Conservation (phyloP, 208 protist genomes). For the Naegleria gruberi region DNA sequence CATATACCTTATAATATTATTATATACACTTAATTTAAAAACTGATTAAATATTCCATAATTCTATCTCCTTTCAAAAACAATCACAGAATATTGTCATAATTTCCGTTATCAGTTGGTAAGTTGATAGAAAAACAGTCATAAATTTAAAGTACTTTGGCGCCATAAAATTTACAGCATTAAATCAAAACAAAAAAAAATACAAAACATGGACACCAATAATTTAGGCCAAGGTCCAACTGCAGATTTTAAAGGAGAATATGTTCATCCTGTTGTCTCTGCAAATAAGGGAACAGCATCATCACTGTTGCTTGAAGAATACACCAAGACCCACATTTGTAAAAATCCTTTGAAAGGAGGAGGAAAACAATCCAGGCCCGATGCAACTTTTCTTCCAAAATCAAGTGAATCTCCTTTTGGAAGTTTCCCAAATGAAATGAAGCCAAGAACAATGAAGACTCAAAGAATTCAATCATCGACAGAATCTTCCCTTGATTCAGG, state of each 20-base stretch:
- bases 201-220: too few species aligned
- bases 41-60: too few species aligned
- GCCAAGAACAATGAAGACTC: neutral
- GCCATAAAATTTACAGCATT: too few species aligned
- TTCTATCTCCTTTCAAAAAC: too few species aligned
- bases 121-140: too few species aligned
- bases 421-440: constrained; percentile 43
- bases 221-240: too few species aligned
- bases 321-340: neutral
- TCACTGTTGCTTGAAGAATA: constrained; percentile 11
- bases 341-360: neutral
- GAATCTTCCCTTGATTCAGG: neutral
- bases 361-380: neutral
- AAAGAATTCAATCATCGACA: neutral
- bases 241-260: neutral
- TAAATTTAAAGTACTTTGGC: too few species aligned
- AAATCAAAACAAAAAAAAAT: too few species aligned
- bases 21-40: too few species aligned
- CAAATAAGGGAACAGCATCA: neutral
- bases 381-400: constrained; percentile 56
- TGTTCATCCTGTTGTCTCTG: neutral
- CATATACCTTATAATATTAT: neutral
- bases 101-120: too few species aligned
- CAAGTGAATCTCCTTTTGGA: constrained; percentile 70
- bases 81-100: too few species aligned